phyloP scores from a whole-genome alignment of 75 land plant genomes.

The Isoetes taiwanensis region DNA sequence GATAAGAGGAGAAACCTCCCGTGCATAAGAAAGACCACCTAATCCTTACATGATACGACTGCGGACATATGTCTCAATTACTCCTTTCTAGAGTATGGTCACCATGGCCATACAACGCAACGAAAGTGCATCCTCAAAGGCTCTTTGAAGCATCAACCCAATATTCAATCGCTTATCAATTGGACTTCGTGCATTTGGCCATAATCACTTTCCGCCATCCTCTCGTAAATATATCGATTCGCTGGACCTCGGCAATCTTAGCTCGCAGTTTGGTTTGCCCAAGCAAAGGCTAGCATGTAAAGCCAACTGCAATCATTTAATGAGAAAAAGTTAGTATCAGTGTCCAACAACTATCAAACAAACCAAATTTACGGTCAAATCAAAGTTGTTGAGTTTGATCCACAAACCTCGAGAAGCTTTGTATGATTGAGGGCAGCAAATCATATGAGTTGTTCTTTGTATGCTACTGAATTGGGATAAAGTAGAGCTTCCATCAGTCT shows the following conservation, averaged over 20 bases:
- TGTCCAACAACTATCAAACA: background rate
- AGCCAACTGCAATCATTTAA: slow-evolving; percentile 84
- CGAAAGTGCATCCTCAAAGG: slow-evolving; percentile 99
- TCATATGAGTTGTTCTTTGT: slow-evolving; percentile 70
- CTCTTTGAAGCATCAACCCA: slow-evolving; percentile 76
- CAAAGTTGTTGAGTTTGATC: background rate
- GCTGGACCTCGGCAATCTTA: slow-evolving; percentile 75
- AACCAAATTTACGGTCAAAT: background rate
- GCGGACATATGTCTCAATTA: slow-evolving; percentile 87
- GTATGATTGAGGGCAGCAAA: slow-evolving; percentile 72
- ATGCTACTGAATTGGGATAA: slow-evolving; percentile 95
- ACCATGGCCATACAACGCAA: slow-evolving; percentile 89
- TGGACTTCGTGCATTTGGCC: too few relatives aligned
- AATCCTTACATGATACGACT: too few relatives aligned
- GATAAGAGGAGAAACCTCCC: background rate
- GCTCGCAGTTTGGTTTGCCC: slow-evolving; percentile 93
- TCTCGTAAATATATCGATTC: slow-evolving; percentile 56
- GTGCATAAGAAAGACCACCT: too few relatives aligned
- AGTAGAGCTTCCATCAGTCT: slow-evolving; percentile 86
- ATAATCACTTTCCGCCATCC: slow-evolving; percentile 98
- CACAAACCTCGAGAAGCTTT: slow-evolving; percentile 58
- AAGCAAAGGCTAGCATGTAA: slow-evolving; percentile 77
- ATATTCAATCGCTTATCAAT: too few relatives aligned
- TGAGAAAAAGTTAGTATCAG: too few relatives aligned
- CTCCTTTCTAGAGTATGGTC: slow-evolving; percentile 95